Conservation (phyloP, 2,329 filamentous ascomycete species). For the Fusarium vanettenii region DNA sequence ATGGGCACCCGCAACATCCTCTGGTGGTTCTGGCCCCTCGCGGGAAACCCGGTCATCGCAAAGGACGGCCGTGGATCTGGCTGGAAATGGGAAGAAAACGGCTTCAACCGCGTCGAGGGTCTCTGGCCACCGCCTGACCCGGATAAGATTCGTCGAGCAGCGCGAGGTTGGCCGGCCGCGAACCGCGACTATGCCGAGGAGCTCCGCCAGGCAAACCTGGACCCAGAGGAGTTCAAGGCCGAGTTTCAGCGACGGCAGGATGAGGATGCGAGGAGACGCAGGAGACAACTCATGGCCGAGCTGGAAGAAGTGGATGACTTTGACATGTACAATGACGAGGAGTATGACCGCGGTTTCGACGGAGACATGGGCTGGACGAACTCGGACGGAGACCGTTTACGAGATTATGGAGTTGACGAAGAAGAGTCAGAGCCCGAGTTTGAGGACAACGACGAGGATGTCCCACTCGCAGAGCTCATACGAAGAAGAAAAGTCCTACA, state of each 20-base stretch:
- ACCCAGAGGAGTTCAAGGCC: conserved; percentile 58
- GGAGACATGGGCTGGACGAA: conserved; percentile 73
- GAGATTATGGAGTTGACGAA: conserved; percentile 85
- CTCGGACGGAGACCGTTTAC: conserved; percentile 77
- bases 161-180: conserved; percentile 53
- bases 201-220: conserved; percentile 50
- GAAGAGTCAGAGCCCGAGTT: conserved; percentile 60
- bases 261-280: conserved; percentile 55
- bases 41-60: conserved; percentile 60
- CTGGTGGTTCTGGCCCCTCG: conserved; percentile 77
- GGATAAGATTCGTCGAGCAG: conserved; percentile 64
- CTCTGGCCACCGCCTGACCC: conserved; percentile 75
- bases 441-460: conserved; percentile 67
- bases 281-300: conserved; percentile 58
- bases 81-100: conserved; percentile 79
- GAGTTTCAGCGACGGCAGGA: conserved; percentile 64
- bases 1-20: conserved; percentile 78
- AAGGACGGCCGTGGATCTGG: conserved; percentile 55
- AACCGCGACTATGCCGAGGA: conserved; percentile 50
- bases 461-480: conserved; percentile 77
- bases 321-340: conserved; percentile 67
- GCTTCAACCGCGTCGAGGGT: conserved; percentile 73
- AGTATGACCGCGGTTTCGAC: conserved; percentile 55
- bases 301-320: conserved; percentile 69
- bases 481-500: conserved; percentile 61